Conservation (phyloP, 1,284 basidiomycete species). For the Cryptococcus jaspeensis region DNA sequence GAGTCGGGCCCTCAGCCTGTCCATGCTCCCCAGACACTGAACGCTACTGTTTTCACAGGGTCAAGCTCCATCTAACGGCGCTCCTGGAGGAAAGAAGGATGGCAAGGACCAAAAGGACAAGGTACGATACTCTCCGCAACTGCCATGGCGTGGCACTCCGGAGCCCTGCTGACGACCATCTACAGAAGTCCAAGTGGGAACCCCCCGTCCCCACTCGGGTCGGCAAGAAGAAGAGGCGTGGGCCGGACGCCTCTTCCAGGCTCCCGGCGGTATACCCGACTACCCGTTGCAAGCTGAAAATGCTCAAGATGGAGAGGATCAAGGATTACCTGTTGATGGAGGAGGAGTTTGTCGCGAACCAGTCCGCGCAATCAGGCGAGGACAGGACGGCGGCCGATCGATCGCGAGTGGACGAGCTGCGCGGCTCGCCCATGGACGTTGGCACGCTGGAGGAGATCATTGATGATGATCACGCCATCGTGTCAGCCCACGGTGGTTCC, state of each 20-base stretch:
- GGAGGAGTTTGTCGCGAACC: conserved; percentile 96
- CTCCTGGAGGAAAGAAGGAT: conserved; percentile 52
- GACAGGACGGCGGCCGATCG: conserved; percentile 96
- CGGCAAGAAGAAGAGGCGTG: conserved; percentile 92
- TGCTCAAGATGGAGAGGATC: conserved; percentile 95
- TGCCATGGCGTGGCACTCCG: neutral
- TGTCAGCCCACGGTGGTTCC: conserved; percentile 90
- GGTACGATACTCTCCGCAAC: conserved; percentile 25
- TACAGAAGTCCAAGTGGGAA: conserved; percentile 80
- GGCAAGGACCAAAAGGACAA: conserved; percentile 64
- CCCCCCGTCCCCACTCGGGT: conserved; percentile 96
- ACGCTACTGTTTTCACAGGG: conserved; percentile 57
- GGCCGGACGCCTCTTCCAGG: conserved; percentile 87
- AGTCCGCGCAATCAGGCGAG: conserved; percentile 80
- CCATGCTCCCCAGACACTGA: neutral
- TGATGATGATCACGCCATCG: conserved; percentile 99
- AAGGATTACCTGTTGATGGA: conserved; percentile 97
- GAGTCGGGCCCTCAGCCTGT: neutral
- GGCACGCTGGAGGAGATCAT: conserved; percentile 99
- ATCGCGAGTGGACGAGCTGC: conserved; percentile 88
- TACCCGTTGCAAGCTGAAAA: conserved; percentile 90
- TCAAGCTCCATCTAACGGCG: conserved; percentile 69
- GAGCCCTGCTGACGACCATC: neutral
- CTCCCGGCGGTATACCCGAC: conserved; percentile 92
- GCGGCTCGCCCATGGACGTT: conserved; percentile 95